A percentile compares a stretch with the other conserved stretches of the same genome.
Conservation (phyloP, 352 stramenopile species). For the Pythium chondricola region DNA sequence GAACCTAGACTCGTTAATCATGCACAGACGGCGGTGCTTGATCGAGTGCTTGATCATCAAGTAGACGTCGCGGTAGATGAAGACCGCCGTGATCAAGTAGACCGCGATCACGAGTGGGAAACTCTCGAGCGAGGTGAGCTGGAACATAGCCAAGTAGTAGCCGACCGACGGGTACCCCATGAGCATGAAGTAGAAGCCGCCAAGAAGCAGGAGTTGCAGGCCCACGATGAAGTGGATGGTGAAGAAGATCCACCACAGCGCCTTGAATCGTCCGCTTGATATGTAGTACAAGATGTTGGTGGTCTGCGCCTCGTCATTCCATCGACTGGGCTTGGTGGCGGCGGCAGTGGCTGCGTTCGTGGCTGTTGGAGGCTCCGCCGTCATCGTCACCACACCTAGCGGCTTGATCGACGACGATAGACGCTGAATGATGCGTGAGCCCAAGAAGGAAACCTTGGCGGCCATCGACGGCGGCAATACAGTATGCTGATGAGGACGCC, state of each 20-base stretch:
- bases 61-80: constrained; percentile 1
- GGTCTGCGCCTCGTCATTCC: no score
- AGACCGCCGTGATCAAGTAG: background rate
- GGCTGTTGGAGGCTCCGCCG: no score
- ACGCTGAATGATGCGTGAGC: no score
- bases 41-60: background rate
- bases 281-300: no score
- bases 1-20: constrained; percentile 1
- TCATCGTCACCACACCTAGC: no score
- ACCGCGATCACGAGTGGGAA: constrained; percentile 8
- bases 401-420: no score
- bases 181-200: constrained; percentile 13
- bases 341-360: no score
- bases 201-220: constrained; percentile 3
- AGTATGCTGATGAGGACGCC: no score
- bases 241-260: constrained; percentile 4
- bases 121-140: constrained; percentile 1
- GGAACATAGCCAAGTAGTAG: constrained; percentile 18
- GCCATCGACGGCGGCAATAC: no score
- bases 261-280: no score
- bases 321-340: no score
- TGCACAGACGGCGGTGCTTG: background rate
- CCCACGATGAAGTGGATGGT: constrained; percentile 6
- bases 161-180: constrained; percentile 8
- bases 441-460: no score